A percentile compares a stretch with the other conserved stretches of the same genome.
Conservation (phyloP, 495 filamentous ascomycete species). For the Penicillium bialowiezense region DNA sequence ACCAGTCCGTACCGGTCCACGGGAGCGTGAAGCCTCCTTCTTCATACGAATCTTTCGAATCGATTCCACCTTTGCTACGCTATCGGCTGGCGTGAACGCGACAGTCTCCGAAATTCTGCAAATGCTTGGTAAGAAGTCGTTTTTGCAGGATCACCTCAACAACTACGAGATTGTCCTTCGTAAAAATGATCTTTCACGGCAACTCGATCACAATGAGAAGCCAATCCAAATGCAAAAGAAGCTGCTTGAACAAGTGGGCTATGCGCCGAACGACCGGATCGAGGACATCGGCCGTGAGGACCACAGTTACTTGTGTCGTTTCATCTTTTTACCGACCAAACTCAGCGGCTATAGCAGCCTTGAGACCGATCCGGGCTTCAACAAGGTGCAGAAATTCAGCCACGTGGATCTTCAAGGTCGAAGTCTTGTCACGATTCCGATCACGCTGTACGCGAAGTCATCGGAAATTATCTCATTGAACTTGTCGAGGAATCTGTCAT, state of each 20-base stretch:
- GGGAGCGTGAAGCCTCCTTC: constrained; percentile 69
- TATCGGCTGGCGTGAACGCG: constrained; percentile 75
- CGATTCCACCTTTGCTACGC: constrained; percentile 89
- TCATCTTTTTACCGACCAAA: constrained; percentile 86
- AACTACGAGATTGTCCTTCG: constrained; percentile 95
- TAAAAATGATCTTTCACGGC: constrained; percentile 85
- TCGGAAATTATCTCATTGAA: constrained; percentile 93
- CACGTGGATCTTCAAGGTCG: constrained; percentile 90
- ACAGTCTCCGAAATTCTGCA: constrained; percentile 80
- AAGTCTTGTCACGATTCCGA: constrained; percentile 92
- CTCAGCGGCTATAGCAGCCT: constrained; percentile 71
- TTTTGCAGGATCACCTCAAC: constrained; percentile 80
- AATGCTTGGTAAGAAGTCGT: constrained; percentile 85
- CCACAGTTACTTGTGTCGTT: constrained; percentile 93
- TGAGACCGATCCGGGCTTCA: constrained; percentile 74
- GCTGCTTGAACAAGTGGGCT: constrained; percentile 88
- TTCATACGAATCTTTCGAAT: constrained; percentile 95
- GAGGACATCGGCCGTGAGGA: constrained; percentile 98
- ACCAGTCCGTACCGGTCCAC: constrained; percentile 24
- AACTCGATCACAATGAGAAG: constrained; percentile 72
- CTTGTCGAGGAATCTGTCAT: constrained; percentile 82
- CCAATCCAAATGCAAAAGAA: constrained; percentile 92
- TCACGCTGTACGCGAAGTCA: constrained; percentile 86
- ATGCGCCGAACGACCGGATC: constrained; percentile 79
- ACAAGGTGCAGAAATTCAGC: constrained; percentile 80